These are phyloP conservation scores for Tulasnella sp. DNA, from an alignment of 768 basidiomycete genomes.

Conservation along the genomic window DNA sequence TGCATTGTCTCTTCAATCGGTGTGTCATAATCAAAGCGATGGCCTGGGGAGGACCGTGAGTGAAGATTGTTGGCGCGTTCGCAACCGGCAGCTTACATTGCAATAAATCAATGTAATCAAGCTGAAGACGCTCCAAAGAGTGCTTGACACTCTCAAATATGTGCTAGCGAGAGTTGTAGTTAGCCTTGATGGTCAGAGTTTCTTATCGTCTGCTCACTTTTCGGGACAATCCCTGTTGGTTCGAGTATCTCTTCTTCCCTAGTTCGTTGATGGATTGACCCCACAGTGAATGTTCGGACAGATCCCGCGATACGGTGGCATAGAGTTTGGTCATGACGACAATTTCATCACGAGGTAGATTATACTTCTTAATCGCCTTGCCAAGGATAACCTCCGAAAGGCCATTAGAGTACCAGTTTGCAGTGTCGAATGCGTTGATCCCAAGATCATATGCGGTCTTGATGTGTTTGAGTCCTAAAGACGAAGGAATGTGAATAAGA, in stretches of 20 bases:
- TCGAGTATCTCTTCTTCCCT: conserved; percentile 37
- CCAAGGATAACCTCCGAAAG: conserved; percentile 68
- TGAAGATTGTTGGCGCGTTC: conserved; percentile 15
- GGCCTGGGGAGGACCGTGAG: conserved; percentile 37
- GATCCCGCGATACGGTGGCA: conserved; percentile 10
- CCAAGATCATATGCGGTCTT: conserved; percentile 39
- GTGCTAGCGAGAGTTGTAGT: conserved; percentile 44
- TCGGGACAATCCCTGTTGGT: conserved; percentile 39
- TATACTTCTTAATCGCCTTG: conserved; percentile 64
- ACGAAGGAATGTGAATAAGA: conserved; percentile 40
- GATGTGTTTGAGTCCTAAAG: conserved; percentile 24
- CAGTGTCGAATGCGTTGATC: conserved; percentile 44
- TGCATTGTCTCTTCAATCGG: conserved; percentile 55
- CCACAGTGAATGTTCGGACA: background rate
- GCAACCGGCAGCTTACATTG: conserved; percentile 44
- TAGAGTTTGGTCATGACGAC: conserved; percentile 76
- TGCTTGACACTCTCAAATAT: conserved; percentile 54
- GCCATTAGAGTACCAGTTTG: conserved; percentile 62
- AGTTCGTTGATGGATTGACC: conserved; percentile 35
- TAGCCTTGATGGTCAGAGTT: background rate
- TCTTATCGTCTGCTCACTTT: conserved; percentile 18
- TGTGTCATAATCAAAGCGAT: conserved; percentile 49
- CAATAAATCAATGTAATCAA: conserved; percentile 54
- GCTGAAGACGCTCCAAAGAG: conserved; percentile 49
- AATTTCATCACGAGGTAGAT: conserved; percentile 65